Percentiles rank a stretch among this genome's conserved stretches.
phyloP scores from a whole-genome alignment of 2,329 filamentous ascomycete genomes.

The Fusarium virguliforme region DNA sequence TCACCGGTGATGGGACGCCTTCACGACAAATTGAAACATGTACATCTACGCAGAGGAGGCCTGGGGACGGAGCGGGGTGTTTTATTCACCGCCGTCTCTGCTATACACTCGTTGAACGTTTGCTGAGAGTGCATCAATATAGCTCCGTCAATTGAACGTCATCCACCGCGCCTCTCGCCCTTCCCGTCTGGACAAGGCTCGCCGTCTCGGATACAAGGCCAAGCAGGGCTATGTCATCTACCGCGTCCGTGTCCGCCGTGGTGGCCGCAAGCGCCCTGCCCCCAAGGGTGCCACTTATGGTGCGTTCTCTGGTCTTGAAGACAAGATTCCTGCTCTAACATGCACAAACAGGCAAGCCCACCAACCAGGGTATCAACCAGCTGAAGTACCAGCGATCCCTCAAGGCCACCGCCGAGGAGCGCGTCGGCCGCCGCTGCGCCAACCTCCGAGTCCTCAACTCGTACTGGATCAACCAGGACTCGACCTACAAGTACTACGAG shows the following conservation, averaged over 20 bases:
- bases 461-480: conserved; percentile 99
- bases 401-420: conserved; percentile 98
- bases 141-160: conserved; percentile 99
- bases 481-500: conserved; percentile 99
- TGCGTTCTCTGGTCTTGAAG: conserved; percentile 55
- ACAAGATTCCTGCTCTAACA: conserved; percentile 41
- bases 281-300: conserved; percentile 99
- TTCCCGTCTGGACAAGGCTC: conserved; percentile 99
- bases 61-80: conserved; percentile 29
- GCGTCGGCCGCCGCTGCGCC: conserved; percentile 98
- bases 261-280: conserved; percentile 97
- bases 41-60: conserved; percentile 22
- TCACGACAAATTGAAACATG: conserved; percentile 11
- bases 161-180: conserved; percentile 99
- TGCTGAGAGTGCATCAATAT: conserved; percentile 99
- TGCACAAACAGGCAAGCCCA: conserved; percentile 87
- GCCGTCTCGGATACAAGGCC: conserved; percentile 99
- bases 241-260: conserved; percentile 97
- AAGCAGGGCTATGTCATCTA: conserved; percentile 99
- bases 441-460: conserved; percentile 99
- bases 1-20: conserved; percentile 9
- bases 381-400: conserved; percentile 99
- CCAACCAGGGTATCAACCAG: conserved; percentile 99
- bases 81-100: conserved; percentile 61
- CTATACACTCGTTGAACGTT: conserved; percentile 99